phyloP scores from a whole-genome alignment of 805 yeast genomes.

The Wickerhamomyces bisporus region DNA sequence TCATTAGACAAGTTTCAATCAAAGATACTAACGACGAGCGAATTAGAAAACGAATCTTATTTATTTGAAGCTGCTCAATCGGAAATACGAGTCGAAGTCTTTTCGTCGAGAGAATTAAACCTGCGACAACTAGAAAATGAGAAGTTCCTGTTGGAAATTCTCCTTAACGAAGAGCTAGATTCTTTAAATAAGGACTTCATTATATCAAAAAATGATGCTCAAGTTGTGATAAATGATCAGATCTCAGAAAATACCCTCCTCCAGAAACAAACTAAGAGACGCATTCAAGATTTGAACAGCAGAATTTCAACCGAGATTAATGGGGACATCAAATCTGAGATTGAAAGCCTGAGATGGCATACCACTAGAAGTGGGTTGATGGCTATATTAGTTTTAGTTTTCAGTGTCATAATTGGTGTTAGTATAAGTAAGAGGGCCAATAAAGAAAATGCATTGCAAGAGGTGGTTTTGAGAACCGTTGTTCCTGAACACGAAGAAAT shows the following conservation, averaged over 20 bases:
- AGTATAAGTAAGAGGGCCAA: constrained; percentile 32
- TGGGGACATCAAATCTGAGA: constrained; percentile 78
- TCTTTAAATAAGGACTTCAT: constrained; percentile 62
- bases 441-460: constrained; percentile 28
- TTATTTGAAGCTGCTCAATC: constrained; percentile 89
- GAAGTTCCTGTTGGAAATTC: constrained; percentile 65
- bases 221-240: constrained; percentile 81
- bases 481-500: constrained; percentile 21
- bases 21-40: constrained; percentile 42
- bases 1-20: constrained; percentile 28
- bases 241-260: constrained; percentile 77
- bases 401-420: constrained; percentile 52
- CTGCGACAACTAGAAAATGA: constrained; percentile 61
- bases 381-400: constrained; percentile 64
- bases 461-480: constrained; percentile 29
- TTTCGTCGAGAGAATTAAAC: constrained; percentile 64
- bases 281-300: constrained; percentile 78
- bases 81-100: constrained; percentile 75
- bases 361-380: constrained; percentile 83
- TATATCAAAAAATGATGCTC: constrained; percentile 65
- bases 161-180: constrained; percentile 67
- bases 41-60: constrained; percentile 82
- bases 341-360: constrained; percentile 90
- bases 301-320: constrained; percentile 77
- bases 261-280: constrained; percentile 60